Conservation (phyloP, 495 filamentous ascomycete species). For the Penicillium canescens region DNA sequence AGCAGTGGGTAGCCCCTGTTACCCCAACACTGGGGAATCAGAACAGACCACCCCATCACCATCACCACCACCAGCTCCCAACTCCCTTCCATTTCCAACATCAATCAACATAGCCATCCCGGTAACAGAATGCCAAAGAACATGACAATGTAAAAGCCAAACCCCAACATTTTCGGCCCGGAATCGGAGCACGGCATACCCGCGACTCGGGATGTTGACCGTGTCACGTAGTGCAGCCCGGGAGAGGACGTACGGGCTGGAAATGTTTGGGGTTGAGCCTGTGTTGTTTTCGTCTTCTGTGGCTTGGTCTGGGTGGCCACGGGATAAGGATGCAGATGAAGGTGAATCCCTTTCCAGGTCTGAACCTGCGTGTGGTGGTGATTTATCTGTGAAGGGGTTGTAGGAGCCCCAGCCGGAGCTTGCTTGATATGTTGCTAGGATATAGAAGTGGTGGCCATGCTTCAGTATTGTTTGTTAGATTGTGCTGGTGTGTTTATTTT, state of each 20-base stretch:
- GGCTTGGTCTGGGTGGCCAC: background rate
- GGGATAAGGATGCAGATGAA: background rate
- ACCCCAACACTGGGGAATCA: background rate
- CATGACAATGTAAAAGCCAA: slow-evolving; percentile 63
- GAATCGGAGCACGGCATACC: slow-evolving; percentile 65
- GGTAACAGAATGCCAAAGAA: slow-evolving; percentile 62
- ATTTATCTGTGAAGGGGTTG: slow-evolving; percentile 44
- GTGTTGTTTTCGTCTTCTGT: background rate
- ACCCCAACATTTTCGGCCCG: slow-evolving; percentile 65
- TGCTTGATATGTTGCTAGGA: slow-evolving; percentile 50
- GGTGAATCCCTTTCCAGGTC: background rate
- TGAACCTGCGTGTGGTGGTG: slow-evolving; percentile 23
- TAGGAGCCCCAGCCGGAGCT: slow-evolving; percentile 42
- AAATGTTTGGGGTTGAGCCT: background rate
- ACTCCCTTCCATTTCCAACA: slow-evolving; percentile 20
- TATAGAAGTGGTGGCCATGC: slow-evolving; percentile 85
- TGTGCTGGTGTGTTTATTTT: background rate
- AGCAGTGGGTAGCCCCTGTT: no score
- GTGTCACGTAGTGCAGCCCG: slow-evolving; percentile 52
- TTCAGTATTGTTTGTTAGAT: slow-evolving; percentile 50
- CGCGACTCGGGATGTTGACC: slow-evolving; percentile 55
- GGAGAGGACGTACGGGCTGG: slow-evolving; percentile 38
- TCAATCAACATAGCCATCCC: slow-evolving; percentile 48
- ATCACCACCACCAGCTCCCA: slow-evolving; percentile 21
- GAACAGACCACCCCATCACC: background rate